phyloP scores from a whole-genome alignment of 176 grass and related monocot species.

The Bolboschoenus planiculmis region DNA sequence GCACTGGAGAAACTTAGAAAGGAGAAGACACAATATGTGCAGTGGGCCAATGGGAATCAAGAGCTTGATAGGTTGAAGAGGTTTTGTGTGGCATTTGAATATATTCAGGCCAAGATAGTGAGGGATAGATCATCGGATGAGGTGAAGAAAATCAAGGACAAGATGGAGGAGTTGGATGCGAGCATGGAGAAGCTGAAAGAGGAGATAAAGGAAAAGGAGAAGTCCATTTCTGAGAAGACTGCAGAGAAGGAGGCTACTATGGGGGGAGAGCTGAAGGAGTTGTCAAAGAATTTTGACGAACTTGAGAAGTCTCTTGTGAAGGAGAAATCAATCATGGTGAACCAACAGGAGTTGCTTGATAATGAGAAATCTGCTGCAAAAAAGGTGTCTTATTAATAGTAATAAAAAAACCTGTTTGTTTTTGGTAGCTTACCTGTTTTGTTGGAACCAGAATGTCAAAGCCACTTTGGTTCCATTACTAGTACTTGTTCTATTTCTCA shows the following conservation, averaged over 20 bases:
- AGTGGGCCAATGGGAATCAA: conserved; percentile 87
- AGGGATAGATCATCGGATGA: conserved; percentile 51
- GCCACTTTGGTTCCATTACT: background rate
- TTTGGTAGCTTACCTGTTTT: background rate
- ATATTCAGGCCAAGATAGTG: conserved; percentile 67
- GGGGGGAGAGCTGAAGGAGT: conserved; percentile 62
- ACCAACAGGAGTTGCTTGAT: conserved; percentile 68
- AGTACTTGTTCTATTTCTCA: background rate
- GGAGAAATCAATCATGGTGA: conserved; percentile 81
- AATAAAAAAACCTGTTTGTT: background rate
- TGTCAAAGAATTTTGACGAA: conserved; percentile 64
- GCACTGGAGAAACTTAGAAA: conserved; percentile 95
- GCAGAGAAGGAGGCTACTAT: conserved; percentile 74
- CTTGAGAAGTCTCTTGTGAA: conserved; percentile 76
- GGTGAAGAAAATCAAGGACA: conserved; percentile 43
- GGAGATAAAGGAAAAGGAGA: conserved; percentile 71
- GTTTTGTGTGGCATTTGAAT: conserved; percentile 89
- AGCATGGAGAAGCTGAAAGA: conserved; percentile 50
- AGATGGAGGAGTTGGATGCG: conserved; percentile 67
- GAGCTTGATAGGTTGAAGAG: conserved; percentile 74
- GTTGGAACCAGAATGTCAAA: background rate
- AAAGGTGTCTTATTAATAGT: conserved; percentile 48
- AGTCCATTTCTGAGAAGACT: conserved; percentile 47
- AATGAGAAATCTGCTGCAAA: conserved; percentile 51
- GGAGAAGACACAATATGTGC: conserved; percentile 83